Evolutionary conservation across 768 basidiomycete species (phyloP).

Genomic region (Termitomyces sp.): DNA sequence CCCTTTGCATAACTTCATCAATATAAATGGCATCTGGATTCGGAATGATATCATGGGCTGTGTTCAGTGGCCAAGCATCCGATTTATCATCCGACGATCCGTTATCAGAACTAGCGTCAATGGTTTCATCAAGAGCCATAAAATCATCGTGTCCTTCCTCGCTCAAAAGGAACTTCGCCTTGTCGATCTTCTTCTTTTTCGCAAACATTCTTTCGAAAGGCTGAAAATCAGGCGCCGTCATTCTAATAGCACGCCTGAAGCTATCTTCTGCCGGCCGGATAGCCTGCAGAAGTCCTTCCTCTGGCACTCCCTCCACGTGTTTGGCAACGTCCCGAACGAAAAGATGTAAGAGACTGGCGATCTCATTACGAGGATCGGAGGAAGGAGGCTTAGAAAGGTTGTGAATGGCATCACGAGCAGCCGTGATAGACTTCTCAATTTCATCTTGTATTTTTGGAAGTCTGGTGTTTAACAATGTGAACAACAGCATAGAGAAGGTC

Average conservation of each 20-base stretch:
- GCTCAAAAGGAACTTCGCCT: slow-evolving; percentile 27
- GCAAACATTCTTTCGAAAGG: slow-evolving; percentile 32
- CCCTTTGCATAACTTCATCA: slow-evolving; percentile 44
- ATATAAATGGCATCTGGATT: slow-evolving; percentile 34
- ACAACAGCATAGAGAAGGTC: neutral
- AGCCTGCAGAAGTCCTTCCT: slow-evolving; percentile 47
- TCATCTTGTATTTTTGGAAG: slow-evolving; percentile 61
- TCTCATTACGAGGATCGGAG: slow-evolving; percentile 49
- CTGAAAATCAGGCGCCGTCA: slow-evolving; percentile 52
- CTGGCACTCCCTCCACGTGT: slow-evolving; percentile 49
- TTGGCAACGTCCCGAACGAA: slow-evolving; percentile 41
- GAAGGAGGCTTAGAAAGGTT: slow-evolving; percentile 48
- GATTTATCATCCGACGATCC: neutral
- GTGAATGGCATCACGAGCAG: slow-evolving; percentile 22
- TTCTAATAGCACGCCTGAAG: slow-evolving; percentile 43
- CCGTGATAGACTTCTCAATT: slow-evolving; percentile 37
- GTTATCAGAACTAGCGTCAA: neutral
- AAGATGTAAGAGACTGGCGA: slow-evolving; percentile 37
- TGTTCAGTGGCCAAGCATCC: neutral
- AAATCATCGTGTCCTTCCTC: slow-evolving; percentile 29
- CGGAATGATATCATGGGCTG: neutral
- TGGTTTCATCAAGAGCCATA: neutral
- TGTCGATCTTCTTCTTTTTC: slow-evolving; percentile 22
- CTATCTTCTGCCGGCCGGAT: slow-evolving; percentile 42
- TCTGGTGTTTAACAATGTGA: slow-evolving; percentile 25